Evolutionary conservation across 148 eudicot genomes (phyloP), one percentile per base, ranked within the genome.

Genomic region (Heliamphora exappendiculata): DNA sequence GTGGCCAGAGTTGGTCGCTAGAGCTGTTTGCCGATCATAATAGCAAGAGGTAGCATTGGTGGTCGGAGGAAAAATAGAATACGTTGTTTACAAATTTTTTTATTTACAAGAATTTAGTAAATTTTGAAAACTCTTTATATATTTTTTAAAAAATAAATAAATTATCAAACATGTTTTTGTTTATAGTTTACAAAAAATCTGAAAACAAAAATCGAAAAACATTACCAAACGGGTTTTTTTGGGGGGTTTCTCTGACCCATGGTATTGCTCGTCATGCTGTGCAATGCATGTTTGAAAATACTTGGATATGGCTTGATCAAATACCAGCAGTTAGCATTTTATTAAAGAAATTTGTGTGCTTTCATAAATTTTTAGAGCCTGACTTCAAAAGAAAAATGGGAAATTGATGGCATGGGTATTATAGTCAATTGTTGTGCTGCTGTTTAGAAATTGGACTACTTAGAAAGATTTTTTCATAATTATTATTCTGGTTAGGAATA

Each of bases 301-400:
- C 28, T 64, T 64, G 42, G 29, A 71, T 33, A 42, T 54, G 45
- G 36, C 20, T 24, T 24, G 11, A 55, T 54, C 65, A 73, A 36
- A 19, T 36, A 34, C 54, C 73, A 33, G 24, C 72, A 70, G 74
- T 70, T 50, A 28, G 74, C 58, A 17, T 29, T 70, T 49, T 49
- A 31, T 29, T n/a, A 31, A 28, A 29, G 58, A 54, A 19, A 70
- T 70, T 28, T 16, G 24, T 31, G 22, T 49, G 58, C 28, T 29
- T n/a, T 50, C 24, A 6, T 58, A 47, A 33, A 70, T 70, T 7
- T 7, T 58, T 28, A 58, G 16, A 3, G 22, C 74, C 0, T 47
- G 59, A 58, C 7, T 5, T 70, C 19, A 29, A 29, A 24, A 70
- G 74, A 70, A 66, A 49, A 70, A 49, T 49, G 26, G 17, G 39